These are phyloP conservation scores for Papiliotrema nemorosa DNA, from an alignment of 1,284 basidiomycete species.

Conservation along the genomic window DNA sequence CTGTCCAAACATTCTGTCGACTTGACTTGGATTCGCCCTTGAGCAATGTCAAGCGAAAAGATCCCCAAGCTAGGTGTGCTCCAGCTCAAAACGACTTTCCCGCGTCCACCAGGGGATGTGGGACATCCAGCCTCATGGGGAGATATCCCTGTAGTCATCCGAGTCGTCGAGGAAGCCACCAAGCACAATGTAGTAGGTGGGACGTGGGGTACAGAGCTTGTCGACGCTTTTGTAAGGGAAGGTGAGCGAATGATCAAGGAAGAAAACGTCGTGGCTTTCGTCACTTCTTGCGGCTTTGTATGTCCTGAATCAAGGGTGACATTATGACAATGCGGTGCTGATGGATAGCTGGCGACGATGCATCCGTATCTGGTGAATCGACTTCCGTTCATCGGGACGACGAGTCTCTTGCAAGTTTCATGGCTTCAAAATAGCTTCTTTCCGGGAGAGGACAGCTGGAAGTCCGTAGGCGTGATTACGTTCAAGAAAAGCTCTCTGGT, in stretches of 20 bases:
- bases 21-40: not conserved
- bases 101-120: conserved; percentile 25
- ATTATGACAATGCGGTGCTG: not conserved
- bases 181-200: conserved; percentile 11
- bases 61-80: conserved; percentile 25
- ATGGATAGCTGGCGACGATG: conserved; percentile 28
- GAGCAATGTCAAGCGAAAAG: not conserved
- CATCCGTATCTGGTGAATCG: conserved; percentile 20
- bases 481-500: conserved; percentile 24
- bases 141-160: conserved; percentile 20
- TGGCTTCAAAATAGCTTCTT: conserved; percentile 26
- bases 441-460: conserved; percentile 10
- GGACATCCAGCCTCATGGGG: conserved; percentile 19
- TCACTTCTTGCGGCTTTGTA: conserved; percentile 26
- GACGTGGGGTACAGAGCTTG: conserved; percentile 19
- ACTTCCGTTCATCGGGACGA: conserved; percentile 27
- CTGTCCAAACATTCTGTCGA: too few relatives aligned
- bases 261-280: conserved; percentile 24
- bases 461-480: conserved; percentile 26
- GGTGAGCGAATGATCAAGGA: conserved; percentile 19
- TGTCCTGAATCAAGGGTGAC: not conserved
- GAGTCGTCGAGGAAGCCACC: conserved; percentile 22
- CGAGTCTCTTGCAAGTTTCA: conserved; percentile 22
- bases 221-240: conserved; percentile 26
- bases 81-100: conserved; percentile 26